Evolutionary conservation across 148 eudicot species (phyloP).

Genomic region (Diospyros lotus): DNA sequence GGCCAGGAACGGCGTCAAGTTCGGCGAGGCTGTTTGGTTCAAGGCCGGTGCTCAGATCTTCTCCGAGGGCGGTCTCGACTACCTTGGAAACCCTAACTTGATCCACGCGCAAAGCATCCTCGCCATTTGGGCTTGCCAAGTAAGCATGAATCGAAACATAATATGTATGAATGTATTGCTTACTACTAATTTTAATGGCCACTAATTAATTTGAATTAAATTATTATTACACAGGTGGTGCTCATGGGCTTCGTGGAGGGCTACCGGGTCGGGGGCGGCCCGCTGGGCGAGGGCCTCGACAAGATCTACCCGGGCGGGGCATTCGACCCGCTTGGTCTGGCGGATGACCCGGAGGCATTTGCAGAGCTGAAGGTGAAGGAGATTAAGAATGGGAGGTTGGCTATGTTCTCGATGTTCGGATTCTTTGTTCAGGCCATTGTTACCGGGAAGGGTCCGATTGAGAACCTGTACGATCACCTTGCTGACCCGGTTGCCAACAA

Average conservation of each 20-base stretch:
- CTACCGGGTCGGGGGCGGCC: constrained; percentile 25
- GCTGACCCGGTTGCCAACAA: constrained; percentile 31
- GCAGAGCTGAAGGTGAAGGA: constrained; percentile 32
- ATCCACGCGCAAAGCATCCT: constrained; percentile 30
- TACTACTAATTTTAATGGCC: too few species aligned
- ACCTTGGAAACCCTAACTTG: constrained; percentile 29
- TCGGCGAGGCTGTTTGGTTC: constrained; percentile 32
- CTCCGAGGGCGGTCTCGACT: constrained; percentile 30
- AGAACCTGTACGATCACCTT: constrained; percentile 27
- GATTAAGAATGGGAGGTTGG: constrained; percentile 28
- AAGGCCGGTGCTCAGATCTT: constrained; percentile 34
- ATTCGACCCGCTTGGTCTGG: constrained; percentile 23
- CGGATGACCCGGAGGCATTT: constrained; percentile 33
- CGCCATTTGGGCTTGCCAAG: constrained; percentile 30
- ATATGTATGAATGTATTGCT: too few species aligned
- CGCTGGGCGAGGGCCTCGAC: constrained; percentile 25
- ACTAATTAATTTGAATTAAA: too few species aligned
- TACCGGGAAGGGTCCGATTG: constrained; percentile 31
- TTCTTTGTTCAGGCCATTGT: constrained; percentile 30
- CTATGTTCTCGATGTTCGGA: constrained; percentile 31
- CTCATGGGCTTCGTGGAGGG: constrained; percentile 28
- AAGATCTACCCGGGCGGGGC: constrained; percentile 21
- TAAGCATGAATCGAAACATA: too few species aligned
- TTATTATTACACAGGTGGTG: not conserved
- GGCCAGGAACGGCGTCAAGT: constrained; percentile 27